Conservation (phyloP, 2,329 filamentous ascomycete species). For the Claviceps capensis region DNA sequence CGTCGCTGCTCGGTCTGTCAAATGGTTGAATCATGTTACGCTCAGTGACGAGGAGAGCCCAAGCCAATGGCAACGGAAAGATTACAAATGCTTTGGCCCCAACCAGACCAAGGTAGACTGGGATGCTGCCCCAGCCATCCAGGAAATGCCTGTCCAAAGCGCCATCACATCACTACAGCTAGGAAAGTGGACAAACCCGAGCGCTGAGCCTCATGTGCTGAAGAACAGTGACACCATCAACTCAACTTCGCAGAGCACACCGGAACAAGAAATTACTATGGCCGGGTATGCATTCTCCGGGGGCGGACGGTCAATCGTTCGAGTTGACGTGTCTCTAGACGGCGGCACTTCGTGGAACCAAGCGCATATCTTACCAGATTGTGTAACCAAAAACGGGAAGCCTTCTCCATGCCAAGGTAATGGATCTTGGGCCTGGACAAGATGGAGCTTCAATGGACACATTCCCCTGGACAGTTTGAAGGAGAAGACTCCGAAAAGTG, state of each 20-base stretch:
- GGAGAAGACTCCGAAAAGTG: slow-evolving; percentile 4
- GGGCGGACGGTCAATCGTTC: slow-evolving; percentile 49
- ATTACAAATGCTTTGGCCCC: slow-evolving; percentile 57
- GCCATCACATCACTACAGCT: slow-evolving; percentile 43
- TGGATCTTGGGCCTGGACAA: slow-evolving; percentile 49
- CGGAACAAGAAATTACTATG: slow-evolving; percentile 23
- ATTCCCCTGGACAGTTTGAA: slow-evolving; percentile 23
- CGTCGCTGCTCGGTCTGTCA: slow-evolving; percentile 53
- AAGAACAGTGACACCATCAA: background rate
- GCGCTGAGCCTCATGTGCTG: background rate
- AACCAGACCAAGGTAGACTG: slow-evolving; percentile 47
- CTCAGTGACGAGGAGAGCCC: slow-evolving; percentile 53
- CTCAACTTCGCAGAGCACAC: slow-evolving; percentile 1
- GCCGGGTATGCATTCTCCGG: slow-evolving; percentile 56
- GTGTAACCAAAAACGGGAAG: slow-evolving; percentile 15
- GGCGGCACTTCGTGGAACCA: slow-evolving; percentile 51
- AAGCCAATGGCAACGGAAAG: slow-evolving; percentile 51
- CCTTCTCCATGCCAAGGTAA: slow-evolving; percentile 24
- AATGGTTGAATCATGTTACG: slow-evolving; percentile 53
- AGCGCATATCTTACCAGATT: slow-evolving; percentile 42
- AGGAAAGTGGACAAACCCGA: slow-evolving; percentile 19
- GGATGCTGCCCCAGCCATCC: slow-evolving; percentile 49
- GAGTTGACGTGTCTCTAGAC: slow-evolving; percentile 54
- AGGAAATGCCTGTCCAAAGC: slow-evolving; percentile 55
- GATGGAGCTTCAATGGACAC: slow-evolving; percentile 44